Base-by-base conservation (phyloP, 2,329 filamentous ascomycete genomes). In the Ophiocordyceps sinensis region DNA sequence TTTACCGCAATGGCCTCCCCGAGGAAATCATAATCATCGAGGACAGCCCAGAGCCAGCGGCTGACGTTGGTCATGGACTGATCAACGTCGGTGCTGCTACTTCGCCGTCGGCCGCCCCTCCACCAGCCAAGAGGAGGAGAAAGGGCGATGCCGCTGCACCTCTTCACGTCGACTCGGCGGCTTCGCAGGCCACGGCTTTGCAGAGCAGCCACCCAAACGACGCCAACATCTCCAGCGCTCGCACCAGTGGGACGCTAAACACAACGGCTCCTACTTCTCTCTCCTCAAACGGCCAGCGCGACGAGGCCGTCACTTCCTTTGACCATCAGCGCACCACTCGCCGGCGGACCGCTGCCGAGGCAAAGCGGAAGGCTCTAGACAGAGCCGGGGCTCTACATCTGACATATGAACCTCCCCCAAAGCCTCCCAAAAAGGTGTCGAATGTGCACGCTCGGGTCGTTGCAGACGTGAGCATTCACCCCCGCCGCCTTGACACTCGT, bases 241-340 rank as follows among this genome's bases (percentile, higher is more conserved):
- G 85, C 47, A 93, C 85, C 13, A 82, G 82, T 28, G 91, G 85
- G 14, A 74, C 76, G 36, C 68, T 88, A 43, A 79, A 89, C 54
- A 91, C 86, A 4, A 95, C 88, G 0, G 89, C 89, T 36, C 80
- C 87, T 5, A 95, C 91, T 1, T 96, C 89, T 5, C 63, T 76
- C 35, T 78, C 76, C 0, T 76, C 75, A 3, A 71, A 68, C 43
- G 63, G 70, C 44, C 70, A 75, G 37, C 80, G 84, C 53, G 79
- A 84, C 39, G 73, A 80, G 39, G 67, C 67, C 28, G 69, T 73
- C 40, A 68, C 77, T n/a, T 85, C 87, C 29, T 83, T 91, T 60
- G 96, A 96, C 67, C 76, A 88, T 53, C 95, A 94, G 65, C 77
- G 91, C 14, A 86, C 84, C 36, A 35, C 32, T 17, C 77, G 85